phyloP scores from a whole-genome alignment of 176 grass and related monocot genomes.

The Alopecurus myosuroides region DNA sequence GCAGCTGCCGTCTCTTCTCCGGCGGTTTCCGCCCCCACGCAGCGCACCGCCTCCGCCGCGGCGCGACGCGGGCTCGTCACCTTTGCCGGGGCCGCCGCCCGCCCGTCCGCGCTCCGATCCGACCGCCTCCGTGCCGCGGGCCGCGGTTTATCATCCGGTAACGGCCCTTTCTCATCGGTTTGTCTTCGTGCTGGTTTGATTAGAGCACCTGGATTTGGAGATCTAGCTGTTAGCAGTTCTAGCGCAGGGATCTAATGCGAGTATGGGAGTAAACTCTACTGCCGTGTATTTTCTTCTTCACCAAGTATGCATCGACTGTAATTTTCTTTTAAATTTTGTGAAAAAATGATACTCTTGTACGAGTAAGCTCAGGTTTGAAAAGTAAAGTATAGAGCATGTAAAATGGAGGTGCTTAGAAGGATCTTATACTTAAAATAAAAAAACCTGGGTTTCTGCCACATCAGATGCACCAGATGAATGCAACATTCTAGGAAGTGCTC shows the following conservation, averaged over 20 bases:
- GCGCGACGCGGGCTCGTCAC: slow-evolving; percentile 25
- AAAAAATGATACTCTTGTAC: neutral
- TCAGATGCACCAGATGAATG: neutral
- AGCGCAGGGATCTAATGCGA: neutral
- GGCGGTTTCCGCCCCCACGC: neutral
- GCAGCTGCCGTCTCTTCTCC: slow-evolving; percentile 20
- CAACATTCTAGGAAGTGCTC: neutral
- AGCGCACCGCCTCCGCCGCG: neutral
- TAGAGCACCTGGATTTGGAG: neutral
- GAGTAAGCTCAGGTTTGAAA: neutral
- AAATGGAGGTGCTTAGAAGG: neutral
- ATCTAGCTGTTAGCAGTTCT: neutral
- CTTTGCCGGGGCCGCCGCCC: neutral
- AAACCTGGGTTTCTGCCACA: neutral
- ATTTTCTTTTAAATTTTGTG: neutral
- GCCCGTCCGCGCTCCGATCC: slow-evolving; percentile 15
- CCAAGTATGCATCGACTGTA: neutral
- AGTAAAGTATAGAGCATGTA: neutral
- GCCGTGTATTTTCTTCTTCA: neutral
- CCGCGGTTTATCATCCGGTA: slow-evolving; percentile 22
- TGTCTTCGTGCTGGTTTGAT: neutral
- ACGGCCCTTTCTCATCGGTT: neutral
- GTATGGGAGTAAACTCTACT: neutral
- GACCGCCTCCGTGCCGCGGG: neutral
- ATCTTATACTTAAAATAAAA: neutral